Base-by-base conservation (phyloP, 768 basidiomycete species). In the Serpula lacrymans region DNA sequence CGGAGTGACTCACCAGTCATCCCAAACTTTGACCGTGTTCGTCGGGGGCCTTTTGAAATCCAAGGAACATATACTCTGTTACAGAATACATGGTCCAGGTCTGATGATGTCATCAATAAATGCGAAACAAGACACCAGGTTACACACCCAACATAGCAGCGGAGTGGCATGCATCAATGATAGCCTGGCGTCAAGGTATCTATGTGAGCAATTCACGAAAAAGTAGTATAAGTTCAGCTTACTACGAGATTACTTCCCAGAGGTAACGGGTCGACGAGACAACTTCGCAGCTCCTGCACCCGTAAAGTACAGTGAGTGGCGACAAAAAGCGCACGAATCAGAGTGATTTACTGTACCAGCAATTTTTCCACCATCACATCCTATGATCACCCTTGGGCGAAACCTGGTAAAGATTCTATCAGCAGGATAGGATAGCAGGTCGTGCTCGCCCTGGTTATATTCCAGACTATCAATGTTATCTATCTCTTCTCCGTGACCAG, bases 401-500 rank as follows among this genome's bases (percentile, higher is more conserved):
- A 6, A 18, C n/a, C 8, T 13, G 13, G 13, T 6, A 10, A 47
- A 38, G 33, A 16, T 16, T 12, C n/a, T 13, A 16, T 9, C 22
- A 1, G 6, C 12, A 25, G 18, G n/a, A 12, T 11, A 21, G 28
- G 25, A 17, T 8, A 13, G 26, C 18, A 20, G 7, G 29, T 26
- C 45, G 47, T 6, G 34, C 40, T 35, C 35, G 77, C 78, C 71
- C 59, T 80, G 77, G 34, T 80, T 77, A 40, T 64, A 54, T 3
- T 74, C 70, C 44, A 80, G 78, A 16, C 69, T 62, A 45, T 80
- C 77, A 1, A 59, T 69, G 8, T 62, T 57, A 44, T 76, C 45
- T 6, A 69, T 57, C 45, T 80, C 78, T 9, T 51, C 47, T 0
- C 70, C 70, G 47, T 80, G 78, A 0, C 78, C 78, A 0, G 77